Conservation (phyloP, 2,329 filamentous ascomycete genomes). For the Aspergillus oerlinghausenensis region DNA sequence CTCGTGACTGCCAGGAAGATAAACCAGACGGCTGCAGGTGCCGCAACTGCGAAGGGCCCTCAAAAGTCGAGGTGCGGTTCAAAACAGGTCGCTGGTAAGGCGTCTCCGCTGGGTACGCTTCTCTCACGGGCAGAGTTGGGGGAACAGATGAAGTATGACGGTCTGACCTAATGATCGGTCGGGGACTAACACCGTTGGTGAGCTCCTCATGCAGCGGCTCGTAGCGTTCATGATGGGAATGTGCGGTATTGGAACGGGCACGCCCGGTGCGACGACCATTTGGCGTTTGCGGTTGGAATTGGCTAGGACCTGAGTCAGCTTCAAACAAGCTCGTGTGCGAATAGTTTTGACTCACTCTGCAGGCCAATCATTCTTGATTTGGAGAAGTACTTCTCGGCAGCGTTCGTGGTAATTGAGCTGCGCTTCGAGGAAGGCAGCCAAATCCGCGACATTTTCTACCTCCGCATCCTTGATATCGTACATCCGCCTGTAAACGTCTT, state of each 20-base stretch:
- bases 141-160: slow-evolving; percentile 34
- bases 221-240: slow-evolving; percentile 59
- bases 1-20: slow-evolving; percentile 46
- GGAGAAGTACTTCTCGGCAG: slow-evolving; percentile 75
- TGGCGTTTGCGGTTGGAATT: slow-evolving; percentile 21
- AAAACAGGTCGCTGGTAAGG: slow-evolving; percentile 44
- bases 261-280: slow-evolving; percentile 44
- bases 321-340: slow-evolving; percentile 6
- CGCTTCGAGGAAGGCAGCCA: slow-evolving; percentile 78
- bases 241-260: slow-evolving; percentile 60
- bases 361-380: slow-evolving; percentile 66
- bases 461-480: slow-evolving; percentile 94
- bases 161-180: slow-evolving; percentile 51
- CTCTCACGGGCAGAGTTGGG: slow-evolving; percentile 35
- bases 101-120: slow-evolving; percentile 39
- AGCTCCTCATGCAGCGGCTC: slow-evolving; percentile 55
- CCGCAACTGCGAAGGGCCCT: slow-evolving; percentile 50
- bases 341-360: slow-evolving; percentile 1
- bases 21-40: slow-evolving; percentile 49
- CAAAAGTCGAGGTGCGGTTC: slow-evolving; percentile 54
- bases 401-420: slow-evolving; percentile 89
- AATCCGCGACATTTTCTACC: slow-evolving; percentile 71
- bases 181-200: slow-evolving; percentile 42
- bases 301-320: slow-evolving; percentile 15
- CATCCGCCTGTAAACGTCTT: slow-evolving; percentile 90